Percentiles rank a stretch among this genome's conserved stretches.
These are phyloP conservation scores for Metschnikowia continentalis DNA, from an alignment of 805 yeast genomes.

Conservation along the genomic window DNA sequence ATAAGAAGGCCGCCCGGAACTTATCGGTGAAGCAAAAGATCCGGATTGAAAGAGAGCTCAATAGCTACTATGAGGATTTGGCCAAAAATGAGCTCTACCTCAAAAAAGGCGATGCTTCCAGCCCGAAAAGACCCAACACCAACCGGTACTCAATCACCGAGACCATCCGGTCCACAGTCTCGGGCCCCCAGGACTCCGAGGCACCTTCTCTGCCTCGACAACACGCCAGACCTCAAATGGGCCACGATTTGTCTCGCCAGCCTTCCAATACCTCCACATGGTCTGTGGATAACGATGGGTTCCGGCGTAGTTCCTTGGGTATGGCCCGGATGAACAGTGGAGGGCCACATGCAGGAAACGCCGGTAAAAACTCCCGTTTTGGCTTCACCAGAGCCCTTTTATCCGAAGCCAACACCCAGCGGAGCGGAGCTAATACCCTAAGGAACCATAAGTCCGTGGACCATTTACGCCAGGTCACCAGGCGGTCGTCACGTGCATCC, in stretches of 20 bases:
- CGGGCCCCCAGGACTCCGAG: constrained; percentile 2
- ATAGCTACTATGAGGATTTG: constrained; percentile 42
- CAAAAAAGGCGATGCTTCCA: constrained; percentile 23
- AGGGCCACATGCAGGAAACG: no score
- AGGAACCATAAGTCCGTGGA: constrained; percentile 28
- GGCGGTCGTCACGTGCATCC: constrained; percentile 33
- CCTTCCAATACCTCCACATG: constrained; percentile 32
- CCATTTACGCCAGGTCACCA: constrained; percentile 23
- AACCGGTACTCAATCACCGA: constrained; percentile 22
- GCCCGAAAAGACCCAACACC: constrained; percentile 8
- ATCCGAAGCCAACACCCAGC: constrained; percentile 25
- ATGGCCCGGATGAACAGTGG: constrained; percentile 26
- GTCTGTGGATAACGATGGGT: constrained; percentile 30
- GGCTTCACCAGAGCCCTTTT: constrained; percentile 41
- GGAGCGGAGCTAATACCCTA: constrained; percentile 13
- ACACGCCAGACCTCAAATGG: constrained; percentile 1
- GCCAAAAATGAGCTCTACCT: constrained; percentile 36
- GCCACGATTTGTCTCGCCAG: constrained; percentile 21
- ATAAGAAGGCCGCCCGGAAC: constrained; percentile 23
- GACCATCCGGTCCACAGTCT: constrained; percentile 14
- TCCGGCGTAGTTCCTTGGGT: constrained; percentile 24
- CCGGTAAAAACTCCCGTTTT: constrained; percentile 19
- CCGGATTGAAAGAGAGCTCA: constrained; percentile 44
- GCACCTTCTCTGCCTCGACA: constrained; percentile 5
- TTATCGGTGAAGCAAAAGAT: constrained; percentile 37